Conservation (phyloP, 331 rosid genomes). For the Cydonia oblonga region DNA sequence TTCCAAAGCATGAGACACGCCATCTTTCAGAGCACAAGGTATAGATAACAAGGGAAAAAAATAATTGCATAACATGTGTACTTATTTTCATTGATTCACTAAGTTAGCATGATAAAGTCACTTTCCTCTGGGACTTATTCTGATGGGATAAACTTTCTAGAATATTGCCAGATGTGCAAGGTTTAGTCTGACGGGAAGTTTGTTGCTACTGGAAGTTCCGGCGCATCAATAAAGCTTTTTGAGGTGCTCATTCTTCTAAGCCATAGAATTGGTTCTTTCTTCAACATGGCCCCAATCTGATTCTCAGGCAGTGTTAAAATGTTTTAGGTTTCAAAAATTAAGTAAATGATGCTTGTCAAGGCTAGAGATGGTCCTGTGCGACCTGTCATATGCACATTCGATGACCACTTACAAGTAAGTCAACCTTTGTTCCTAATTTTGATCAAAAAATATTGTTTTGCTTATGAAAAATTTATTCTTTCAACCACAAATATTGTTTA, state of each 20-base stretch:
- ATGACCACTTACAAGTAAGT: constrained; percentile 66
- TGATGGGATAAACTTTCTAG: constrained; percentile 56
- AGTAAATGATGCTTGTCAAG: constrained; percentile 75
- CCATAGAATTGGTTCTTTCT: not conserved
- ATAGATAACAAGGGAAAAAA: constrained; percentile 4
- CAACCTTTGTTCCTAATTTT: not conserved
- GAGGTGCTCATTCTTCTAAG: constrained; percentile 43
- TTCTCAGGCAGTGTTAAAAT: constrained; percentile 13
- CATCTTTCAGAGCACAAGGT: constrained; percentile 98
- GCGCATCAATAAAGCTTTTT: constrained; percentile 78
- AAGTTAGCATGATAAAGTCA: not conserved
- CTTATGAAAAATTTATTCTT: not conserved
- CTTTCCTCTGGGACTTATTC: constrained; percentile 11
- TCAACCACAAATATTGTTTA: no score
- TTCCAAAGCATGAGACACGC: constrained; percentile 77
- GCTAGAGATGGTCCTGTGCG: constrained; percentile 73
- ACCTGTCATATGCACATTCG: constrained; percentile 70
- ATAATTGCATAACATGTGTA: not conserved
- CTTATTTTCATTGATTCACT: constrained; percentile 3
- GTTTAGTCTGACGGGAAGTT: constrained; percentile 82
- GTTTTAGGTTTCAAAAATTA: constrained; percentile 72
- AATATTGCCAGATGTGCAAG: constrained; percentile 93
- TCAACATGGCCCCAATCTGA: not conserved
- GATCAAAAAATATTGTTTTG: not conserved
- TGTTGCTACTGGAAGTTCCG: constrained; percentile 96